Conservation (phyloP, 352 stramenopile species). For the Phytopythium mirpurense region DNA sequence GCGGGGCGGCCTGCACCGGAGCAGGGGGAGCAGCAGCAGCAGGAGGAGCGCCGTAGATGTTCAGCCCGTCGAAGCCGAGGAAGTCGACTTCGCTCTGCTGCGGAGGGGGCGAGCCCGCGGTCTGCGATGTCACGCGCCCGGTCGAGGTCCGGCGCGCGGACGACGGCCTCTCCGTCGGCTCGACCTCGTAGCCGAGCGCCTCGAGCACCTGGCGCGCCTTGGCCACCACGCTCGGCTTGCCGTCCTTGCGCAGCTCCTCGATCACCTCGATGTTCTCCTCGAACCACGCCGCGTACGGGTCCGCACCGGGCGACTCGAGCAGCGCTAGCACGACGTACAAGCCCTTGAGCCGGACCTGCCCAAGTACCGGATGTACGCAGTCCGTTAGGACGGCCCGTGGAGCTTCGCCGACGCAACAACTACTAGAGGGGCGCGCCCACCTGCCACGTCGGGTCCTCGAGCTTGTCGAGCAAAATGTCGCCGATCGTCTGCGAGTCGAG, state of each 20-base stretch:
- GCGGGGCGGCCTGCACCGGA: neutral
- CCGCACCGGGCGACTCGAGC: conserved; percentile 57
- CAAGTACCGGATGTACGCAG: neutral
- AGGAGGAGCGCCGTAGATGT: conserved; percentile 21
- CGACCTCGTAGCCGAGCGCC: conserved; percentile 56
- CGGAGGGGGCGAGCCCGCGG: conserved; percentile 6
- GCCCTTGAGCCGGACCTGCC: conserved; percentile 61
- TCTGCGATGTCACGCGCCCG: conserved; percentile 1
- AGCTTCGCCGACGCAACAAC: too few relatives aligned
- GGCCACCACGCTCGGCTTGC: conserved; percentile 71
- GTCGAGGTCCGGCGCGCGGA: conserved; percentile 4
- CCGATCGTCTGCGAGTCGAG: conserved; percentile 81
- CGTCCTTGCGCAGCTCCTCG: conserved; percentile 68
- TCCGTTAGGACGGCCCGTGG: neutral
- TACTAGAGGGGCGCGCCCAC: conserved; percentile 1
- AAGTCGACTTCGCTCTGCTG: conserved; percentile 68
- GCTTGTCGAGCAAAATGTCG: conserved; percentile 82
- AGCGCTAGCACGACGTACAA: conserved; percentile 75
- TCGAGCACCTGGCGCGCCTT: conserved; percentile 71
- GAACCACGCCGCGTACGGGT: conserved; percentile 74
- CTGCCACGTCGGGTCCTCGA: conserved; percentile 83
- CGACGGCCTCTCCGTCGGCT: conserved; percentile 17
- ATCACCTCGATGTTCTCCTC: conserved; percentile 81
- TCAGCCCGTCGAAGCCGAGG: conserved; percentile 60
- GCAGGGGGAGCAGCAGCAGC: conserved; percentile 8